Evolutionary conservation across 1,284 basidiomycete genomes (phyloP), one percentile per base, ranked within the genome.

Genomic region (Peniophora sp.): DNA sequence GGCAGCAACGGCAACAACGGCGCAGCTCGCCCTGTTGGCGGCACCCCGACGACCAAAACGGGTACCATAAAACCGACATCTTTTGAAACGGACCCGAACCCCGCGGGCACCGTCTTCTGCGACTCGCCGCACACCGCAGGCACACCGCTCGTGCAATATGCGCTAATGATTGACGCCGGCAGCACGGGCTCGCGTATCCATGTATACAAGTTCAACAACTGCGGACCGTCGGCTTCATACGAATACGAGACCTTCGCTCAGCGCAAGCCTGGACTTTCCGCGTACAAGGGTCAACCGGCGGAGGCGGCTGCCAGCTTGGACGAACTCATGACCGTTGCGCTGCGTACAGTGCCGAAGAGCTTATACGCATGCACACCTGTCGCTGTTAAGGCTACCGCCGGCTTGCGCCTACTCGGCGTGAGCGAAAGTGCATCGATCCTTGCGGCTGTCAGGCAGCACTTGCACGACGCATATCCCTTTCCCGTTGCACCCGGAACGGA

Each of bases 141-240:
- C 52, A 60, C 67, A 8, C 74, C 73, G 0, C 71, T 94, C 50
- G 87, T 94, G 9, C 93, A 97, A 67, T 99, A 91, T 66, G 94
- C 92, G 0, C 79, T 99, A 61, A 97, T 98, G 83, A 92, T 99
- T 67, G 96, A 99, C 65, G 96, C 97, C 0, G 97, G 96, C 16
- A 97, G 94, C 36, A 97, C 94, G 0, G 96, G 96, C 19, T 97
- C 94, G 1, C 84, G 96, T 16, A 95, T 99, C 61, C 96, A 99
- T 74, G 82, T 98, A 23, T 98, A 98, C 85, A 97, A 96, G 65
- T 97, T 97, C 79, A 81, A 95, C 75, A 89, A 95, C 72, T 97
- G 94, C 72, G 75, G 76, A 0, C 67, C 84, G 0, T 79, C 89
- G 3, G 86, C 94, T 0, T 69, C 78, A 49, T 90, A 92, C 66